Evolutionary conservation across 345 rosid genomes (phyloP).

Genomic region (Sapria himalayana): DNA sequence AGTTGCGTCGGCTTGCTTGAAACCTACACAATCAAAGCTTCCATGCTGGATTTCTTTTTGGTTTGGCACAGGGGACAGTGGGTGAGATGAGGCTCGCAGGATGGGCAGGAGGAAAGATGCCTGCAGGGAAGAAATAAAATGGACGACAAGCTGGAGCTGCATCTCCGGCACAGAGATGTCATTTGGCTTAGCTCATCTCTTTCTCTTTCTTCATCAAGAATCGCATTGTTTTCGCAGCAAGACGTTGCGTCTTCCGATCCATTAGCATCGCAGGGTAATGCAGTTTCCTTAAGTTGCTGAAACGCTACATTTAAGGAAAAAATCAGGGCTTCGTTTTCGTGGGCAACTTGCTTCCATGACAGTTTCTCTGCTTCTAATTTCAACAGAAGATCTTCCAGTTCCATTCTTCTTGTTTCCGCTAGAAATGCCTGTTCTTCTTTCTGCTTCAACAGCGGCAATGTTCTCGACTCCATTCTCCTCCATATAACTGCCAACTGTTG

Average conservation of each 20-base stretch:
- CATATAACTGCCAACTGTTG: conserved; percentile 8
- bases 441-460: conserved; percentile 10
- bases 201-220: conserved; percentile 2
- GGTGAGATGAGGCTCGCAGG: conserved; percentile 33
- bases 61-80: conserved; percentile 54
- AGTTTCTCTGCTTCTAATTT: conserved; percentile 16
- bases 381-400: conserved; percentile 13
- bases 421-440: conserved; percentile 17
- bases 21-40: conserved; percentile 27
- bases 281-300: conserved; percentile 26
- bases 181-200: conserved; percentile 7
- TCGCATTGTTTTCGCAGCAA: conserved; percentile 18
- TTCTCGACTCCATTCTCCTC: conserved; percentile 14
- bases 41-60: conserved; percentile 50
- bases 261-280: conserved; percentile 13
- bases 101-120: conserved; percentile 61
- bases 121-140: conserved; percentile 83
- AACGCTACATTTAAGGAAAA: conserved; percentile 15
- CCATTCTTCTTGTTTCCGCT: conserved; percentile 10
- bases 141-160: conserved; percentile 28
- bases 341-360: conserved; percentile 18
- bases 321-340: conserved; percentile 17
- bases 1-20: too few species aligned
- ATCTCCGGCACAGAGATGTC: conserved; percentile 25
- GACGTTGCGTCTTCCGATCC: conserved; percentile 37